Evolutionary conservation across 495 filamentous ascomycete species (phyloP).

Genomic region (Tuber indicum): DNA sequence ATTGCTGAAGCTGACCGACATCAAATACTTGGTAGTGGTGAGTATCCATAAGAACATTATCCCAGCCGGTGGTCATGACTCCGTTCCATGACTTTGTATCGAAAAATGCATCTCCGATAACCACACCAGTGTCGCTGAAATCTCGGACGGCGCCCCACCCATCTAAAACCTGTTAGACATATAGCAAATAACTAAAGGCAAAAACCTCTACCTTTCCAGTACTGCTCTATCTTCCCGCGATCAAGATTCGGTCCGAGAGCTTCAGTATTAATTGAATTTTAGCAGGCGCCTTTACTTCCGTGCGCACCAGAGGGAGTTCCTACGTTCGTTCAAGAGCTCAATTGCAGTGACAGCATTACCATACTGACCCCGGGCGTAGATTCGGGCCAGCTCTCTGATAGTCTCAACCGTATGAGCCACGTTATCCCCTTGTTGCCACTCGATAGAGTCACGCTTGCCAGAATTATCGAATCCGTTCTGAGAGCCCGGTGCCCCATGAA

Average conservation of each 20-base stretch:
- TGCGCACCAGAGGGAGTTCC: not conserved
- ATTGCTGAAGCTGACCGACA: conserved; percentile 50
- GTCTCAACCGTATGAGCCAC: conserved; percentile 54
- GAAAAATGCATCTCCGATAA: conserved; percentile 64
- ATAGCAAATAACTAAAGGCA: not conserved
- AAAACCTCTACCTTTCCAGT: conserved; percentile 48
- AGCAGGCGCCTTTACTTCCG: not conserved
- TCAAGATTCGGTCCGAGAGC: conserved; percentile 51
- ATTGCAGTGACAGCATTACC: conserved; percentile 63
- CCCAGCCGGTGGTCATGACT: conserved; percentile 55
- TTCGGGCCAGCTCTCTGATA: conserved; percentile 52
- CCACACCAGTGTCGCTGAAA: conserved; percentile 51
- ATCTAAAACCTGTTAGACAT: conserved; percentile 36
- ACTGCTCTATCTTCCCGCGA: conserved; percentile 52
- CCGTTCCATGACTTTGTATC: conserved; percentile 63
- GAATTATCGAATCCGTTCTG: conserved; percentile 82
- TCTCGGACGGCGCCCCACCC: conserved; percentile 55
- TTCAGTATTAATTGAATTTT: conserved; percentile 32
- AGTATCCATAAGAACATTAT: conserved; percentile 61
- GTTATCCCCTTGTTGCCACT: conserved; percentile 59
- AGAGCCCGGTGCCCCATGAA: conserved; percentile 69
- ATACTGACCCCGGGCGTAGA: conserved; percentile 51
- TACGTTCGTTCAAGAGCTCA: conserved; percentile 66
- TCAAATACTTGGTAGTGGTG: conserved; percentile 68
- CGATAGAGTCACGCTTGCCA: conserved; percentile 57